Evolutionary conservation across 2,329 filamentous ascomycete species (phyloP), one percentile per base, ranked within the genome.

Genomic region (Botrytis medusae): DNA sequence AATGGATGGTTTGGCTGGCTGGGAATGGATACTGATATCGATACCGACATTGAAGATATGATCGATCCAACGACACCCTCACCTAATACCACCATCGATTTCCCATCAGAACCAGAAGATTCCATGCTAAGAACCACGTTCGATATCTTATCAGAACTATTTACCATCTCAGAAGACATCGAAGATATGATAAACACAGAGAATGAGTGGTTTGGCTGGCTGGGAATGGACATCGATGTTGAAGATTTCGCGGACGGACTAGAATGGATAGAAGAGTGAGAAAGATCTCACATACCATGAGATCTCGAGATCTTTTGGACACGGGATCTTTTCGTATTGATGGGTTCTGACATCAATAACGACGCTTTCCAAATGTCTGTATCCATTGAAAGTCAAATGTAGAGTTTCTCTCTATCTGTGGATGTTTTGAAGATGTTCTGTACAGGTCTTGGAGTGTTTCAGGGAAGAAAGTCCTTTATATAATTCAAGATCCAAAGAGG

Each of bases 321-420:
- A 5, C 32, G n/a, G 22, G 16, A 37, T 12, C 16, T 1, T 18
- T n/a, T n/a, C 12, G 5, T n/a, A n/a, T 18, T 22, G 1, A 1
- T 7, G 0, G 7, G 6, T 34, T 10, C 20, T 22, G 12, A 60
- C 29, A 60, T 18, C 57, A 25, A 22, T 9, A 57, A 29, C 2
- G n/a, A 29, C 14, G 14, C 18, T 9, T 8, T 29, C 1, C 3
- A 9, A 9, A 29, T 57, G 16, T 57, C 14, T 9, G 29, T 29
- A 57, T 32, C n/a, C 5, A 8, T 29, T 29, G 51, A 14, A 46
- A 34, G 3, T 10, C 29, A 16, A 12, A 34, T 8, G 12, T 42
- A 3, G 20, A 46, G 2, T 46, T 64, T 12, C 18, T 32, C 2
- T 12, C 42, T 16, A 14, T 22, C 42, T 22, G 44, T 64, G 62